phyloP scores from a whole-genome alignment of 352 stramenopile genomes.

The Phytophthora sojae region DNA sequence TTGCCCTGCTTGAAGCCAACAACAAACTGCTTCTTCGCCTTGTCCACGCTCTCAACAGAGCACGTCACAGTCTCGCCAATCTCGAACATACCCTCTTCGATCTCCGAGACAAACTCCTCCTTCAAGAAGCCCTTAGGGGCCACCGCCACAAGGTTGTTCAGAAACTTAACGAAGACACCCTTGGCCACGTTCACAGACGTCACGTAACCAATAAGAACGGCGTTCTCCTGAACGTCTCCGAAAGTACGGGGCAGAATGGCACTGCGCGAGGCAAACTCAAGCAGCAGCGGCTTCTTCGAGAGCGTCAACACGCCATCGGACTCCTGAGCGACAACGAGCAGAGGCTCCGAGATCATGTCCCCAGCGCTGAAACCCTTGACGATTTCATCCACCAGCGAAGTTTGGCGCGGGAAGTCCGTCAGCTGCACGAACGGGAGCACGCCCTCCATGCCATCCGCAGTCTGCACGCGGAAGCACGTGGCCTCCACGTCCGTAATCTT shows the following conservation, averaged over 20 bases:
- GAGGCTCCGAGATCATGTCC: slow-evolving; percentile 59
- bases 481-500: slow-evolving; percentile 76
- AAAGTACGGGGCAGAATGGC: slow-evolving; percentile 66
- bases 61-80: slow-evolving; percentile 89
- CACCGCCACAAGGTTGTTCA: slow-evolving; percentile 87
- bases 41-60: slow-evolving; percentile 78
- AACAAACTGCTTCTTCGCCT: slow-evolving; percentile 82
- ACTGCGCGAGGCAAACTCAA: slow-evolving; percentile 51
- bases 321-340: slow-evolving; percentile 78
- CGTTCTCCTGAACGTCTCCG: slow-evolving; percentile 63
- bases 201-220: slow-evolving; percentile 80
- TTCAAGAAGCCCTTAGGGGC: slow-evolving; percentile 82
- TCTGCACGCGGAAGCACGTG: slow-evolving; percentile 80
- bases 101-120: slow-evolving; percentile 74
- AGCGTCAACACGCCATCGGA: slow-evolving; percentile 78
- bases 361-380: slow-evolving; percentile 60
- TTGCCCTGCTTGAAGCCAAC: slow-evolving; percentile 71
- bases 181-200: slow-evolving; percentile 77
- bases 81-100: slow-evolving; percentile 83
- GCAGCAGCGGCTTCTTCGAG: slow-evolving; percentile 84
- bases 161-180: slow-evolving; percentile 89
- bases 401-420: slow-evolving; percentile 85
- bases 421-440: slow-evolving; percentile 86
- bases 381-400: slow-evolving; percentile 76
- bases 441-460: slow-evolving; percentile 71